phyloP scores from a whole-genome alignment of 1,284 basidiomycete species.

The Erythrobasidium hasegawianum region DNA sequence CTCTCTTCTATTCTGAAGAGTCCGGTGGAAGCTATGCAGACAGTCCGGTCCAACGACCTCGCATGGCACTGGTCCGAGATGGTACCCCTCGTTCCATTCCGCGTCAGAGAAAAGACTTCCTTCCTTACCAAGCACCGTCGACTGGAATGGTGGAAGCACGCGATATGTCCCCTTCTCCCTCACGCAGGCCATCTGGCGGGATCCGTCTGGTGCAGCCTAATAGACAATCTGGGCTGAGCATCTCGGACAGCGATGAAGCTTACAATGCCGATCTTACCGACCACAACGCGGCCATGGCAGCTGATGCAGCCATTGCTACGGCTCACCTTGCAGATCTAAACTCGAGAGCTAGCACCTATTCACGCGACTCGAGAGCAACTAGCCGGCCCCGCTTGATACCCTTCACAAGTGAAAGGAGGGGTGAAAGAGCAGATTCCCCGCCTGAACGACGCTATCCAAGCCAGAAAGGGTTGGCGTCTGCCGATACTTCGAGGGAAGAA shows the following conservation, averaged over 20 bases:
- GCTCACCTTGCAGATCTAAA: constrained; percentile 17
- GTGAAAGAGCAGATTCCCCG: constrained; percentile 17
- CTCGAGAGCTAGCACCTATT: neutral
- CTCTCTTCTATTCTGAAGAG: constrained; percentile 43
- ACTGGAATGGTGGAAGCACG: constrained; percentile 6
- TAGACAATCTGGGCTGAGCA: constrained; percentile 2
- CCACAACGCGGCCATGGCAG: constrained; percentile 21
- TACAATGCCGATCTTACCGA: constrained; percentile 17
- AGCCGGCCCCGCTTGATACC: constrained; percentile 30
- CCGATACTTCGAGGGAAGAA: constrained; percentile 10
- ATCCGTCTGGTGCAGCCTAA: constrained; percentile 22
- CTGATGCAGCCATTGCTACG: constrained; percentile 22
- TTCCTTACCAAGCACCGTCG: constrained; percentile 33
- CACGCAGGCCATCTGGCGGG: constrained; percentile 3
- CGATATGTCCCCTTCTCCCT: constrained; percentile 9
- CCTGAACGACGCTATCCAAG: constrained; percentile 28
- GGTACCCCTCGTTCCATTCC: constrained; percentile 36
- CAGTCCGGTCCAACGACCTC: constrained; percentile 27
- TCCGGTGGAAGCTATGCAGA: constrained; percentile 23
- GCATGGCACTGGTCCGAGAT: constrained; percentile 21
- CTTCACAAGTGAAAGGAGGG: constrained; percentile 31
- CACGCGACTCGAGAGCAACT: constrained; percentile 11
- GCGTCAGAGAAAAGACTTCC: constrained; percentile 40
- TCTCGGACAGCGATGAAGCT: constrained; percentile 3
- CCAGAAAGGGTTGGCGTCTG: constrained; percentile 15